Base-by-base conservation (phyloP, 1,284 basidiomycete species). In the Leccinum solheimii region DNA sequence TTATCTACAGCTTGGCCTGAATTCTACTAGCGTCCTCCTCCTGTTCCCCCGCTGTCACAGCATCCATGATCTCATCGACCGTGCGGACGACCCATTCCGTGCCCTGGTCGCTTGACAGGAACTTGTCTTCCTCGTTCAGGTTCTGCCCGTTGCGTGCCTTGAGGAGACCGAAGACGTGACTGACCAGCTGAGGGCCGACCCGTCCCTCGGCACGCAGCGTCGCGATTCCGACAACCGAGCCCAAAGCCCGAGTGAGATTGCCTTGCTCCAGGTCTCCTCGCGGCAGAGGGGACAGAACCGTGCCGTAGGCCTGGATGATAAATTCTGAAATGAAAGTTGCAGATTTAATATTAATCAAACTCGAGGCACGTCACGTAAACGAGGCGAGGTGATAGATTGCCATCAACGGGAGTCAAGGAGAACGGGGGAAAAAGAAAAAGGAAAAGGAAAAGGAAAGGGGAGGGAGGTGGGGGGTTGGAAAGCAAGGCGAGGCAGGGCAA, bases 291-390 rank as follows among this genome's bases (percentile, higher is more conserved):
- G 93, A 81, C 67, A 98, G 87, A 19, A 98, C 84, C 21, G 90
- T 81, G 64, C 95, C 95, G 77, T 99, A 99, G 63, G 88, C 86
- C 76, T 94, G 87, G 79, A 98, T 92, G 76, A 99, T 97, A 80
- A 97, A 97, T 63, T 91, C 91, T 93, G 64, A 67, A 75, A 75
- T 55, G 64, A 74, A 59, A 63, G 64, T 45, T 23, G 62, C 48
- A 64, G 64, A 69, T 65, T 69, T 55, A 71, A 67, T 59, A 68
- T 67, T 62, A 62, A 75, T 75, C 69, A 68, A 68, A 75, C 69
- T 67, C 71, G 69, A 75, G 70, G 70, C 71, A 75, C 66, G 68
- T 71, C 72, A 72, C 63, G 64, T 61, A 68, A 71, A 61, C 62
- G 72, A 69, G 74, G 72, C 70, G 62, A 58, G 75, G 65, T 62